These are phyloP conservation scores for Hypsizygus marmoreus DNA, from an alignment of 768 basidiomycete genomes.

Conservation along the genomic window DNA sequence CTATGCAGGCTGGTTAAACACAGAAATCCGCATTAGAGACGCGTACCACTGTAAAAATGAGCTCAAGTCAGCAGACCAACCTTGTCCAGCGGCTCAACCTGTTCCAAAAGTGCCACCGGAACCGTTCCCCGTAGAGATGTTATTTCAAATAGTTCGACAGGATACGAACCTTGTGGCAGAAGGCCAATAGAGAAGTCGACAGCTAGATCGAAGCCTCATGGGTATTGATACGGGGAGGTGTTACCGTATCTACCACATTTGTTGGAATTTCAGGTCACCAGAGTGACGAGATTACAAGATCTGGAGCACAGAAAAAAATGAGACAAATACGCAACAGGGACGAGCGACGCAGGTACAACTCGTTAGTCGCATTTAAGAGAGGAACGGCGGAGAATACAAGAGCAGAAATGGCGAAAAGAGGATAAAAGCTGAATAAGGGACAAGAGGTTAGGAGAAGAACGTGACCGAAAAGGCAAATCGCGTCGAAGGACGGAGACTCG, in stretches of 20 bases:
- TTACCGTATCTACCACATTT: not conserved
- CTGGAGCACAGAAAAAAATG: no score
- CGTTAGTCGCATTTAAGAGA: no score
- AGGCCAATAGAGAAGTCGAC: constrained; percentile 20
- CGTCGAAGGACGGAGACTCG: constrained; percentile 18
- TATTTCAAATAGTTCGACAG: constrained; percentile 11
- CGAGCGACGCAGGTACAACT: no score
- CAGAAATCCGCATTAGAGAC: not conserved
- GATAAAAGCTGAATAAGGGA: not conserved
- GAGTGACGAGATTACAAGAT: no score
- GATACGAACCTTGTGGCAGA: constrained; percentile 16
- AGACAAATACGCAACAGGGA: no score
- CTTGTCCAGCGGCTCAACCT: constrained; percentile 1
- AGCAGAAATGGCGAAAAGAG: not conserved
- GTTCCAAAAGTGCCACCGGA: constrained; percentile 1
- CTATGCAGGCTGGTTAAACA: not conserved
- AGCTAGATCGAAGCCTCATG: constrained; percentile 29
- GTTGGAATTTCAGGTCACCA: no score
- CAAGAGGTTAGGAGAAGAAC: constrained; percentile 6
- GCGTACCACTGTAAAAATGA: not conserved
- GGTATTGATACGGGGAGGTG: constrained; percentile 9
- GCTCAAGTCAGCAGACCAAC: constrained; percentile 4
- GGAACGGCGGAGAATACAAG: not conserved
- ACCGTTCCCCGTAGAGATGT: constrained; percentile 3
- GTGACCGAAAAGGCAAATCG: constrained; percentile 20